Percentiles rank a stretch among this genome's conserved stretches.
These are phyloP conservation scores for Funneliformis mosseae DNA, from an alignment of 192 early-diverging fungal species.

Conservation along the genomic window DNA sequence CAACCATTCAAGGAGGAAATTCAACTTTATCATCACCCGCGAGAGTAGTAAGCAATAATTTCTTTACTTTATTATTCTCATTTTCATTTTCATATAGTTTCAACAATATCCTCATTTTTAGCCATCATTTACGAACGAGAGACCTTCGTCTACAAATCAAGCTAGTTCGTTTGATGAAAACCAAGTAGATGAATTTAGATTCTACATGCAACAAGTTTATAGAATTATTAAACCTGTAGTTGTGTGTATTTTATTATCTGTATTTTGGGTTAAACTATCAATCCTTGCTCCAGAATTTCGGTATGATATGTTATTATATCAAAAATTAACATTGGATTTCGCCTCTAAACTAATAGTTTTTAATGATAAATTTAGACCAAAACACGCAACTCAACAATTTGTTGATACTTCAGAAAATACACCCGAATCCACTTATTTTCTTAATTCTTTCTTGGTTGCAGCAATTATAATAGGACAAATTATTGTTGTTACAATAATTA, in stretches of 20 bases:
- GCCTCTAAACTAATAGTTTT: not conserved
- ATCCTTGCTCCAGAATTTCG: not conserved
- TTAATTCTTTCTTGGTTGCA: constrained; percentile 57
- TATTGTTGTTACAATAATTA: constrained; percentile 75
- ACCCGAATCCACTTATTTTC: constrained; percentile 36
- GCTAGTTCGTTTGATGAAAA: not conserved
- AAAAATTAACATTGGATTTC: not conserved
- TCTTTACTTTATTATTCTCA: not conserved
- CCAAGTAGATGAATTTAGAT: constrained; percentile 63
- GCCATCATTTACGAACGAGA: not conserved
- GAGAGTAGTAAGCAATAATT: not conserved
- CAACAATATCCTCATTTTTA: not conserved
- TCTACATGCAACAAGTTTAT: constrained; percentile 81
- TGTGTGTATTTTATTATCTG: constrained; percentile 71
- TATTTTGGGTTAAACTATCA: constrained; percentile 85
- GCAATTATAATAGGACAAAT: constrained; percentile 77
- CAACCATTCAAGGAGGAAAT: not conserved
- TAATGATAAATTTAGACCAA: not conserved
- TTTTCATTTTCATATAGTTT: not conserved
- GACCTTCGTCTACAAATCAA: not conserved
- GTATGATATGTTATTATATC: constrained; percentile 34
- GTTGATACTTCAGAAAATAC: constrained; percentile 4
- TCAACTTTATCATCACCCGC: not conserved
- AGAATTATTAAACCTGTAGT: constrained; percentile 81
- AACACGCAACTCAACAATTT: not conserved